Base-by-base conservation (phyloP, 139 green algal species). In the Tetratostichococcus sp. region DNA sequence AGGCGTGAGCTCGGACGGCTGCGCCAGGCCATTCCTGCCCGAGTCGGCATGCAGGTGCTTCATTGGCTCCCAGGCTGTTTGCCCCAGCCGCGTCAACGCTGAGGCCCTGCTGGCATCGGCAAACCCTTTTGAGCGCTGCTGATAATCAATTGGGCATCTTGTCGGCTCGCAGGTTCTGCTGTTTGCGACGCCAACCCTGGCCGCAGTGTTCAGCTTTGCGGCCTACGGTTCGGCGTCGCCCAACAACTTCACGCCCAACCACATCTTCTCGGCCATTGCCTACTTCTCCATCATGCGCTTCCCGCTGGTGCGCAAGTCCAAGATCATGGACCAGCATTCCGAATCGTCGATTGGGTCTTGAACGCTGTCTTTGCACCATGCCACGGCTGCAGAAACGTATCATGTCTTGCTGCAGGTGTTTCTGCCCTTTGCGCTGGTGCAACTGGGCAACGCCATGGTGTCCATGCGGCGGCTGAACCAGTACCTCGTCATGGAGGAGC, bases 231-330 rank as follows among this genome's bases (percentile, higher is more conserved):
- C 39, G 0, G 50, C 70, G 71, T 34, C 76, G 58, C 73, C 82
- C 39, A 43, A 78, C 33, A 31, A 25, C 26, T 90, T 95, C 67
- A 90, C 80, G 26, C 69, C 90, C 28, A 77, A 87, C 19, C 77
- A 76, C 43, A 89, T 94, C 68, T 98, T 97, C 85, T 91, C 93
- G 21, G 85, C 93, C 1, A 90, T 98, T 58, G 77, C 93, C 33
- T 86, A 97, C 28, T 98, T 98, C 77, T 88, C 87, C 35, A 86
- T 98, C 74, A 90, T 98, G 85, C 91, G 95, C 70, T 93, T 98
- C 75, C 94, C 95, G 6, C 84, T 98, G 75, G 83, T 91, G n/a
- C 23, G 22, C 17, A 4, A 28, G 58, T n/a, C 17, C 4, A 26
- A n/a, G n/a, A n/a, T n/a, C n/a, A n/a, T n/a, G n/a, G n/a, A n/a